A percentile compares a stretch with the other conserved stretches of the same genome.
phyloP scores from a whole-genome alignment of 208 protist genomes.

The Crithidia sp. region DNA sequence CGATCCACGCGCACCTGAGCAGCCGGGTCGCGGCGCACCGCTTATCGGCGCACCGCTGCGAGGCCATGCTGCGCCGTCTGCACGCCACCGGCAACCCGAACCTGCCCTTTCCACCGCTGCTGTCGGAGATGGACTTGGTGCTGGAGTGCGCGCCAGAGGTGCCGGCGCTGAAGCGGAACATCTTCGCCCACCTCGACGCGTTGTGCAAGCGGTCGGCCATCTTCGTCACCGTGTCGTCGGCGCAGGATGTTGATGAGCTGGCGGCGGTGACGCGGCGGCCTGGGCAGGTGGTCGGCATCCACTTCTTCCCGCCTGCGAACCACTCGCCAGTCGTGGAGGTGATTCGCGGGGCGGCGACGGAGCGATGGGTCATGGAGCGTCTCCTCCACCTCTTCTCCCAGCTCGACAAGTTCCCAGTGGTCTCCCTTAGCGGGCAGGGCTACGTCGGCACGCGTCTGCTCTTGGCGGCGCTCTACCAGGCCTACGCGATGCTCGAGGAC shows the following conservation, averaged over 20 bases:
- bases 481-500: conserved; percentile 83
- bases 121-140: conserved; percentile 65
- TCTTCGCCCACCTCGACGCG: conserved; percentile 73
- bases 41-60: conserved; percentile 27
- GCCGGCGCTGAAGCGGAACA: conserved; percentile 62
- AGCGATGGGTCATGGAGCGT: conserved; percentile 49
- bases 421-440: conserved; percentile 70
- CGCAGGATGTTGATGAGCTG: conserved; percentile 68
- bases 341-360: conserved; percentile 42
- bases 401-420: conserved; percentile 76
- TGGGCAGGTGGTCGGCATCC: conserved; percentile 72
- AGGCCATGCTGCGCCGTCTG: conserved; percentile 44
- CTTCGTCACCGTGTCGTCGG: conserved; percentile 70
- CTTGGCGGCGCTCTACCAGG: conserved; percentile 70
- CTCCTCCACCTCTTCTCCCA: conserved; percentile 52
- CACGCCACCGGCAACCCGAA: conserved; percentile 35
- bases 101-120: conserved; percentile 33
- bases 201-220: conserved; percentile 76
- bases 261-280: conserved; percentile 56
- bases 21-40: conserved; percentile 38
- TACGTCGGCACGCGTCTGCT: conserved; percentile 82
- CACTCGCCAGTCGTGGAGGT: conserved; percentile 87
- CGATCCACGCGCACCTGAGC: conserved; percentile 40
- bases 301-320: conserved; percentile 90
- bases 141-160: conserved; percentile 81